Evolutionary conservation across 768 basidiomycete genomes (phyloP).

Genomic region (Hericium coralloides): DNA sequence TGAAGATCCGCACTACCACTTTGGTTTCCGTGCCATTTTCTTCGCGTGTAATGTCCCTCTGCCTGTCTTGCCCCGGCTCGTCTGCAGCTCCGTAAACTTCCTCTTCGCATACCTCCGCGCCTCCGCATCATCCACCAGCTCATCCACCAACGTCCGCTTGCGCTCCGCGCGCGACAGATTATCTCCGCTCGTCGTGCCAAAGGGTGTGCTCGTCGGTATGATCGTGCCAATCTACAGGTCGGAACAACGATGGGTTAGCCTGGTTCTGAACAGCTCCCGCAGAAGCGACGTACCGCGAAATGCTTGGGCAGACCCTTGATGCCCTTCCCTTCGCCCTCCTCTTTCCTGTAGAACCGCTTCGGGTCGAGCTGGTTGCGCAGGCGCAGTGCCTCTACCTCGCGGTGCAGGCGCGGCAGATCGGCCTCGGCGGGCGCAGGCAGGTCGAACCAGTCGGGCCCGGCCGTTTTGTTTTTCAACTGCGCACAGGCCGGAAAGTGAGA

Average conservation of each 20-base stretch:
- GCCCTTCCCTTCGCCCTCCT: slow-evolving; percentile 78
- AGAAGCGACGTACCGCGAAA: slow-evolving; percentile 59
- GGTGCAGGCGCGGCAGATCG: slow-evolving; percentile 68
- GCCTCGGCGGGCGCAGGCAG: slow-evolving; percentile 75
- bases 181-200: slow-evolving; percentile 58
- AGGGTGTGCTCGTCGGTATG: slow-evolving; percentile 59
- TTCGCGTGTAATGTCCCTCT: slow-evolving; percentile 60
- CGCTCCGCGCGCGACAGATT: slow-evolving; percentile 63
- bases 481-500: background rate
- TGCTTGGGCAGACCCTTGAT: slow-evolving; percentile 81
- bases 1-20: slow-evolving; percentile 41
- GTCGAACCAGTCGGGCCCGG: slow-evolving; percentile 83
- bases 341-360: slow-evolving; percentile 85
- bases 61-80: slow-evolving; percentile 57
- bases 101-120: slow-evolving; percentile 82
- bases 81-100: slow-evolving; percentile 78
- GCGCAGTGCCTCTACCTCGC: slow-evolving; percentile 83
- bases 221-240: slow-evolving; percentile 66
- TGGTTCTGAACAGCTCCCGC: background rate
- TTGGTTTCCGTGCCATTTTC: slow-evolving; percentile 50
- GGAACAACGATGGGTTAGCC: slow-evolving; percentile 7
- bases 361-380: slow-evolving; percentile 85
- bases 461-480: slow-evolving; percentile 62
- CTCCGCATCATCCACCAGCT: slow-evolving; percentile 83
- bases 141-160: slow-evolving; percentile 81